phyloP scores from a whole-genome alignment of 106 monocot genomes.

The Agapanthus africanus region DNA sequence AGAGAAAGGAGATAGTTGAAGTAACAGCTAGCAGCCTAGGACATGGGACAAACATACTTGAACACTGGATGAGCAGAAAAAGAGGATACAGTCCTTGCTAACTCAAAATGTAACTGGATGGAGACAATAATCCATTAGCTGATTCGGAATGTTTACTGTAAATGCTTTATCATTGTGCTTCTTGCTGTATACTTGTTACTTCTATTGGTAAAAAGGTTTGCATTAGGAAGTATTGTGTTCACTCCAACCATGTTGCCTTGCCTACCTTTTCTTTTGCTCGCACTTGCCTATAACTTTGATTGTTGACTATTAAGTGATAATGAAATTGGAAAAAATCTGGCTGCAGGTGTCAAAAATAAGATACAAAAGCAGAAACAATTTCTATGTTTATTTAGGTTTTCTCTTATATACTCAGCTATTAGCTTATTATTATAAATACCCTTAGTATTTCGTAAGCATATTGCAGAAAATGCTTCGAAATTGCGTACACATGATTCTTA shows the following conservation, averaged over 20 bases:
- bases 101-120: background rate
- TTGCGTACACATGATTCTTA: background rate
- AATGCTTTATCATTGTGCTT: background rate
- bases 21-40: too few species aligned
- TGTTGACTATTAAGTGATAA: too few species aligned
- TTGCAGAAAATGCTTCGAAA: background rate
- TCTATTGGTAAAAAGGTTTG: too few species aligned
- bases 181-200: background rate
- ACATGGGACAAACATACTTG: too few species aligned
- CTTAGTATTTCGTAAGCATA: background rate
- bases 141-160: background rate
- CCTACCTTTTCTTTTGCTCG: too few species aligned
- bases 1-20: too few species aligned
- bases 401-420: background rate
- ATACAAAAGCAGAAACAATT: too few species aligned
- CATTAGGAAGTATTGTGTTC: background rate
- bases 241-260: too few species aligned
- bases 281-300: too few species aligned
- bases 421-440: background rate
- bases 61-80: too few species aligned
- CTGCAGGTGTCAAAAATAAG: too few species aligned
- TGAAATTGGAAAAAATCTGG: too few species aligned
- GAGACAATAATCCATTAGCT: background rate
- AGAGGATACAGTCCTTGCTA: background rate
- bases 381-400: background rate